Base-by-base conservation (phyloP, 164 flowering plant genomes). In the Vitis amurensis region DNA sequence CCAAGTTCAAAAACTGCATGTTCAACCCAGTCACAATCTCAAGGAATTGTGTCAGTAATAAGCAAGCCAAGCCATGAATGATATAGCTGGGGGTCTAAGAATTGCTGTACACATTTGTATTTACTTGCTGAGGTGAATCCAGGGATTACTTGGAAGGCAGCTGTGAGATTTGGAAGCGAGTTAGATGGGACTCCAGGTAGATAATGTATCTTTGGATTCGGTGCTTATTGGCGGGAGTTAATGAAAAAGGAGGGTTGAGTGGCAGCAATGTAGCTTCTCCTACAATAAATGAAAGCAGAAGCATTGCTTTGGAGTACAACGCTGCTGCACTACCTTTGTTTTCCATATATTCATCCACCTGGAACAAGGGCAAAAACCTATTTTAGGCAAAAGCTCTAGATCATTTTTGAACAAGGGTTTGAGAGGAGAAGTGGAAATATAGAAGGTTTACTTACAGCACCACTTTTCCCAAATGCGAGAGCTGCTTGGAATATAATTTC, bases 281-380 rank as follows among this genome's bases (percentile, higher is more conserved):
- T 52, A 77, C 68, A 16, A 87, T 74, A 60, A 87, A 87, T 1
- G 83, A 78, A 57, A 87, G 78, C 59, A 87, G 74, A 66, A 72
- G 70, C 68, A 73, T 74, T 52, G 91, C 87, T 75, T 83, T 85
- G 4, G 80, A 74, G 71, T 85, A 87, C 10, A 64, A 64, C 48
- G 69, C 73, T 37, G 68, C 81, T 19, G 88, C 88, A 31, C 76
- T 71, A 50, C 37, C 68, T 69, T 55, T 78, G 73, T 83, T 73
- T 44, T 74, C 81, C 77, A 83, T 68, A 11, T 77, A 79, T 61
- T 85, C 86, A 15, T 85, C 87, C 51, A 76, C 88, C 91, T 87
- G 73, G 10, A 71, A 73, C 66, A 73, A 65, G 64, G 68, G 59
- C 48, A 56, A 44, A 74, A 17, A 2, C 5, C 17, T 49, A 61